Conservation (phyloP, 2,329 filamentous ascomycete species). For the Epicoccum nigrum region DNA sequence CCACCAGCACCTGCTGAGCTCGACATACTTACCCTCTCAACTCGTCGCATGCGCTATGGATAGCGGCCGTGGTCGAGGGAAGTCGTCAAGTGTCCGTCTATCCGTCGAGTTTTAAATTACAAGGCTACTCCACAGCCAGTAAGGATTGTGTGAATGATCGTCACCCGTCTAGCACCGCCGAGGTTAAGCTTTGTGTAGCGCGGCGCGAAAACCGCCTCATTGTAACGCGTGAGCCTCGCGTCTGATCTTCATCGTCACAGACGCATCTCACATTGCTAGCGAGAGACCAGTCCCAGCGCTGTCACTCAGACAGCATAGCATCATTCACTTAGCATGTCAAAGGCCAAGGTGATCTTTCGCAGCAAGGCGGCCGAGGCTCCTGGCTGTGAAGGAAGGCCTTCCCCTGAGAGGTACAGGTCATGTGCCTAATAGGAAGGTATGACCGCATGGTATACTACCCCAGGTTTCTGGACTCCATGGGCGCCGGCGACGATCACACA, state of each 20-base stretch:
- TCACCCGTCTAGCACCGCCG: background rate
- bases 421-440: constrained; percentile 11
- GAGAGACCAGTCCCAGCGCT: constrained; percentile 9
- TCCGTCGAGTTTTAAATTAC: constrained; percentile 9
- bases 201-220: background rate
- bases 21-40: background rate
- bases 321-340: constrained; percentile 2
- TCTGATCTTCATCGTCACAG: constrained; percentile 16
- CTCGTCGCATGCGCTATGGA: constrained; percentile 6
- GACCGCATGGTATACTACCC: constrained; percentile 10
- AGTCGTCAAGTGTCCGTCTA: background rate
- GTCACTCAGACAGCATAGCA: constrained; percentile 12
- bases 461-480: constrained; percentile 1
- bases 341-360: background rate
- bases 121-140: constrained; percentile 10
- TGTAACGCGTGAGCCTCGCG: constrained; percentile 13
- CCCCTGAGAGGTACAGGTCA: background rate
- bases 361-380: constrained; percentile 1
- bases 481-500: background rate
- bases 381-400: background rate
- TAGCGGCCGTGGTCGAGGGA: constrained; percentile 2
- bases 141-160: background rate
- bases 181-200: constrained; percentile 10
- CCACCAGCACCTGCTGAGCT: background rate
- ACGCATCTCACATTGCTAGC: constrained; percentile 16